These are phyloP conservation scores for Pythium vanterpoolii DNA, from an alignment of 352 stramenopile species.

Conservation along the genomic window DNA sequence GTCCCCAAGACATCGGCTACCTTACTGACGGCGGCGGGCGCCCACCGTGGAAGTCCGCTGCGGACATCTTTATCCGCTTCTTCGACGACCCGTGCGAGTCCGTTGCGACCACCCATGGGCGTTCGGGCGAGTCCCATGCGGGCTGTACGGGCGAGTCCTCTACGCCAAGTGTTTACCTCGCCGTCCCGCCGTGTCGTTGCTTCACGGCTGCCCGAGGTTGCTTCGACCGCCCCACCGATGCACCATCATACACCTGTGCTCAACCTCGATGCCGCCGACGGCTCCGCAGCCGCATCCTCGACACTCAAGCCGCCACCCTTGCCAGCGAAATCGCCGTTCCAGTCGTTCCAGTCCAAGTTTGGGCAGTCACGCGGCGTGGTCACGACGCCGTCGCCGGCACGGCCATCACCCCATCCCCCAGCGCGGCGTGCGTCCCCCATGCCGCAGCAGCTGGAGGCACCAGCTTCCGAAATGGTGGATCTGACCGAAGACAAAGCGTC, in stretches of 20 bases:
- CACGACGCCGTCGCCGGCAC: conserved; percentile 17
- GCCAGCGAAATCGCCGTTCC: conserved; percentile 68
- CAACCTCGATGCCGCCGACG: conserved; percentile 19
- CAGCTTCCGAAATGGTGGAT: conserved; percentile 8
- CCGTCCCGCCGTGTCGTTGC: conserved; percentile 16
- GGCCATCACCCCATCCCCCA: conserved; percentile 2
- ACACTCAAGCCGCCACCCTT: conserved; percentile 23
- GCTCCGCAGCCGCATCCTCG: not conserved
- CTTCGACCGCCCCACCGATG: conserved; percentile 23
- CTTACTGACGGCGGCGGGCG: not conserved
- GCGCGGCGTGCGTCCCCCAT: conserved; percentile 7
- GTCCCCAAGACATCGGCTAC: conserved; percentile 1
- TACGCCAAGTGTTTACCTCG: conserved; percentile 24
- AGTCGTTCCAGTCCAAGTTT: conserved; percentile 80
- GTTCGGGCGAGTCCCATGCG: conserved; percentile 19
- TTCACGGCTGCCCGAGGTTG: conserved; percentile 16
- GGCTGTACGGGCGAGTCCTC: conserved; percentile 12
- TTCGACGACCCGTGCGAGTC: conserved; percentile 18
- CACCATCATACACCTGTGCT: conserved; percentile 30
- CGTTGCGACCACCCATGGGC: conserved; percentile 9
- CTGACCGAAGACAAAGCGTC: conserved; percentile 20
- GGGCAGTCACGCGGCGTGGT: conserved; percentile 14
- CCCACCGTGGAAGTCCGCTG: conserved; percentile 16
- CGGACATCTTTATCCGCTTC: not conserved
- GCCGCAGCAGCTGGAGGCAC: conserved; percentile 1